Evolutionary conservation across 2,329 filamentous ascomycete species (phyloP).

Genomic region (Pestalotiopsis sp.): DNA sequence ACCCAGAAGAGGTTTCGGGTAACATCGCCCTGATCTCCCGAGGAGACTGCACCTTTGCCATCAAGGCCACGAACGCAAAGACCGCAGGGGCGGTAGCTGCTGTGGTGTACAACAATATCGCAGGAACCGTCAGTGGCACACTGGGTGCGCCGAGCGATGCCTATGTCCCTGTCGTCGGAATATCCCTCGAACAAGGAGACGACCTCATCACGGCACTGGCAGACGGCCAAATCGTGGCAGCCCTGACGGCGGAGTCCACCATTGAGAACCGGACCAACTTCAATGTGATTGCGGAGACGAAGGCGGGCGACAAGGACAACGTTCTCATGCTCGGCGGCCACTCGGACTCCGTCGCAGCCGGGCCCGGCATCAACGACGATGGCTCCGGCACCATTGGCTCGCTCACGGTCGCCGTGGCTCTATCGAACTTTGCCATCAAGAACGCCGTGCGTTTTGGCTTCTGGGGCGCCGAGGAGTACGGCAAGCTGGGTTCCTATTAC

Average conservation of each 20-base stretch:
- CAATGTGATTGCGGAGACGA: constrained; percentile 55
- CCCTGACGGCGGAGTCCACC: constrained; percentile 47
- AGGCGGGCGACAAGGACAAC: constrained; percentile 49
- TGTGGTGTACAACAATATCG: constrained; percentile 65
- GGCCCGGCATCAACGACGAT: constrained; percentile 65
- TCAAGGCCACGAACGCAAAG: constrained; percentile 59
- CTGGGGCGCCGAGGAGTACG: constrained; percentile 56
- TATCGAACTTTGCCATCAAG: constrained; percentile 45
- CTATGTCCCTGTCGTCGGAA: constrained; percentile 55
- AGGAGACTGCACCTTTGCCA: constrained; percentile 60
- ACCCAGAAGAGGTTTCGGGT: constrained; percentile 51
- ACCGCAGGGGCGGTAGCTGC: constrained; percentile 58
- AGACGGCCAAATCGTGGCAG: constrained; percentile 33
- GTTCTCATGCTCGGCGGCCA: constrained; percentile 51
- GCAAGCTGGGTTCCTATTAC: constrained; percentile 49
- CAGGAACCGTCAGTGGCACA: constrained; percentile 54
- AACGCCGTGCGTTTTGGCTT: constrained; percentile 53
- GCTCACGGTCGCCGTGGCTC: constrained; percentile 46
- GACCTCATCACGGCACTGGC: constrained; percentile 32
- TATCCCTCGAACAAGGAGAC: constrained; percentile 49
- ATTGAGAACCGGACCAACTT: constrained; percentile 50
- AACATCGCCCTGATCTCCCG: constrained; percentile 63
- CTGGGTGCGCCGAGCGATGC: constrained; percentile 48
- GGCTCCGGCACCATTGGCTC: constrained; percentile 56
- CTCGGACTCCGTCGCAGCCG: constrained; percentile 49